Evolutionary conservation across 805 yeast species (phyloP).

Genomic region (Teunomyces lycoperdinae): DNA sequence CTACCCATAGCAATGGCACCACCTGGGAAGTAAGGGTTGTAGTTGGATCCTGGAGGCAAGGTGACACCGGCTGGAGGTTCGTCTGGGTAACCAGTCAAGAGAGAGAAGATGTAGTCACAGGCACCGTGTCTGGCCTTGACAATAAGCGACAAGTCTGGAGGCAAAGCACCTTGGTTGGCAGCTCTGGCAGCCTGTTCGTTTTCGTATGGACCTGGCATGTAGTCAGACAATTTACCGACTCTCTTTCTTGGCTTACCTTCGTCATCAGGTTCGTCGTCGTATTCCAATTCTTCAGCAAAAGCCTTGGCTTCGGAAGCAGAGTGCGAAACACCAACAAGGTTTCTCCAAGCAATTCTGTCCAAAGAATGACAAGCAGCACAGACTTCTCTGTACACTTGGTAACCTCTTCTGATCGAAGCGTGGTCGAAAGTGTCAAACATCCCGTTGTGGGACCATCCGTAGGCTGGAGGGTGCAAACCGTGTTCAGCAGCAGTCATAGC

Average conservation of each 20-base stretch:
- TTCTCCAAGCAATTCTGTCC: conserved; percentile 98
- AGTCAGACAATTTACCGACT: conserved; percentile 96
- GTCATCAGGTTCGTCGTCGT: conserved; percentile 93
- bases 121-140: conserved; percentile 99
- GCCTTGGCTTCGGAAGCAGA: conserved; percentile 85
- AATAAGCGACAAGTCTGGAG: conserved; percentile 95
- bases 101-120: conserved; percentile 88
- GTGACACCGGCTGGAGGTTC: conserved; percentile 97
- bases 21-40: conserved; percentile 99
- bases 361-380: conserved; percentile 99
- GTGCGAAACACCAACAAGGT: conserved; percentile 95
- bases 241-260: conserved; percentile 98
- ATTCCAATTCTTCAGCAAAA: conserved; percentile 94
- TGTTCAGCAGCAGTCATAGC: conserved; percentile 99
- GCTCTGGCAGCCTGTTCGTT: conserved; percentile 99
- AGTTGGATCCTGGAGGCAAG: conserved; percentile 91
- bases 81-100: conserved; percentile 98
- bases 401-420: conserved; percentile 96
- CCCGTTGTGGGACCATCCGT: conserved; percentile 92
- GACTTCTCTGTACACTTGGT: conserved; percentile 97
- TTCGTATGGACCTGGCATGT: conserved; percentile 91
- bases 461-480: conserved; percentile 94
- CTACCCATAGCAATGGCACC: conserved; percentile 99
- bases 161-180: conserved; percentile 98
- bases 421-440: conserved; percentile 90